phyloP scores from a whole-genome alignment of 83 land plant species.

The Isoetes engelmannii region DNA sequence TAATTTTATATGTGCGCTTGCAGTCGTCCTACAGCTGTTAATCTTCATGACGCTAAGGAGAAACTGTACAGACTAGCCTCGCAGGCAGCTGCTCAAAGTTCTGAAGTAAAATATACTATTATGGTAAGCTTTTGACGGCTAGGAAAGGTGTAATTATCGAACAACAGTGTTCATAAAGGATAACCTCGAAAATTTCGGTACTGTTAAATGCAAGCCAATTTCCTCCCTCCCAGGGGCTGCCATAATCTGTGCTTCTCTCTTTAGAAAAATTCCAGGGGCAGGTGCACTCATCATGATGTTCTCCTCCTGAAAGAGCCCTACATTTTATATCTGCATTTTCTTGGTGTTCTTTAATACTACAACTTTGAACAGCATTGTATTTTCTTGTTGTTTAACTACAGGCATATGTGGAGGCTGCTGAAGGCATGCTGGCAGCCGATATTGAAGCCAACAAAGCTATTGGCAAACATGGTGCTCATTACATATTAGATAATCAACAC shows the following conservation, averaged over 20 bases:
- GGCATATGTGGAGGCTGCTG: constrained; percentile 83
- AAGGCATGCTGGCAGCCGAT: constrained; percentile 71
- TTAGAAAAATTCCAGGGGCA: no score
- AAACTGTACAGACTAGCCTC: constrained; percentile 41
- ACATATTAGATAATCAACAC: constrained; percentile 23
- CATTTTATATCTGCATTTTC: no score
- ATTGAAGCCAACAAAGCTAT: constrained; percentile 77
- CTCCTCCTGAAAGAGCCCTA: no score
- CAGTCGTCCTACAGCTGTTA: constrained; percentile 99
- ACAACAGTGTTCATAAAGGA: no score
- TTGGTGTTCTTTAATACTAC: background rate
- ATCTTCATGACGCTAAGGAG: constrained; percentile 84
- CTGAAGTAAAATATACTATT: constrained; percentile 41
- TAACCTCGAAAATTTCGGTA: no score
- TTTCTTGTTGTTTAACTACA: constrained; percentile 11
- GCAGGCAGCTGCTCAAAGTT: constrained; percentile 34
- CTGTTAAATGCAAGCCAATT: no score
- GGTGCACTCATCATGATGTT: no score
- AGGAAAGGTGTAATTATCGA: no score
- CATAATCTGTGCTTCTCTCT: no score
- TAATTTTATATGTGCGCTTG: constrained; percentile 7
- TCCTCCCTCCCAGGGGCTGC: no score
- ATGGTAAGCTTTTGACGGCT: no score
- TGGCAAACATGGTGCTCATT: constrained; percentile 63
- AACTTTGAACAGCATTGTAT: background rate